A percentile compares a stretch with the other conserved stretches of the same genome.
phyloP scores from a whole-genome alignment of 805 yeast species.

The Ogataea polymorpha region DNA sequence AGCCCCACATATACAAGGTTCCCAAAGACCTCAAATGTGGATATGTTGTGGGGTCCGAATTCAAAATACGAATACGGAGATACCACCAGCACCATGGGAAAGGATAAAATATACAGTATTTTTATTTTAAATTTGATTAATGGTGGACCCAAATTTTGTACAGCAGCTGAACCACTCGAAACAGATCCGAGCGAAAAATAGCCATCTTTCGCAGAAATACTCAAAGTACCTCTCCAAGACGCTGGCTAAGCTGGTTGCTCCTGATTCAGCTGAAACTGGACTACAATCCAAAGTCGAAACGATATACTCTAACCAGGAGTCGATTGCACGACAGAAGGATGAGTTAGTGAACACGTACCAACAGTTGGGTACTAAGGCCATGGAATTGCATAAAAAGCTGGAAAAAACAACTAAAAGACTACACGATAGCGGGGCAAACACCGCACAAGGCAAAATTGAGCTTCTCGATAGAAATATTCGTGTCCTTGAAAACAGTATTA shows the following conservation, averaged over 20 bases:
- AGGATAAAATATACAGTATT: not conserved
- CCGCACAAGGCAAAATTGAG: constrained; percentile 59
- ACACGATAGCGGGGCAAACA: constrained; percentile 12
- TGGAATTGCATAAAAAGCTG: constrained; percentile 15
- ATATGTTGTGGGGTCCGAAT: constrained; percentile 14
- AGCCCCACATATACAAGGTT: constrained; percentile 22
- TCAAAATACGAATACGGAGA: constrained; percentile 17
- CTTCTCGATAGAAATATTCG: constrained; percentile 67
- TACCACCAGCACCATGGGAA: constrained; percentile 18
- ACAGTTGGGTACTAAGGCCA: constrained; percentile 9
- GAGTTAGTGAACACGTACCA: constrained; percentile 15
- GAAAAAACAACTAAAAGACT: constrained; percentile 17
- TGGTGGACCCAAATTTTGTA: constrained; percentile 24
- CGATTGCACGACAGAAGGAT: constrained; percentile 23
- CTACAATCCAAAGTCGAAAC: constrained; percentile 24
- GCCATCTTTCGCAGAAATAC: constrained; percentile 22
- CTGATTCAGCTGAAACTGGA: constrained; percentile 19
- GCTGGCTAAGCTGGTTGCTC: constrained; percentile 13
- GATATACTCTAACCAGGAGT: constrained; percentile 31
- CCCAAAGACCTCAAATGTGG: constrained; percentile 17
- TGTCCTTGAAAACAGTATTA: constrained; percentile 58
- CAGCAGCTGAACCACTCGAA: constrained; percentile 25
- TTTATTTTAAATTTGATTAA: constrained; percentile 1
- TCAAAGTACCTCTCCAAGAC: constrained; percentile 22
- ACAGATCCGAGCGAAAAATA: constrained; percentile 21